phyloP scores from a whole-genome alignment of 2,329 filamentous ascomycete species.

The Davidsoniella virescens region DNA sequence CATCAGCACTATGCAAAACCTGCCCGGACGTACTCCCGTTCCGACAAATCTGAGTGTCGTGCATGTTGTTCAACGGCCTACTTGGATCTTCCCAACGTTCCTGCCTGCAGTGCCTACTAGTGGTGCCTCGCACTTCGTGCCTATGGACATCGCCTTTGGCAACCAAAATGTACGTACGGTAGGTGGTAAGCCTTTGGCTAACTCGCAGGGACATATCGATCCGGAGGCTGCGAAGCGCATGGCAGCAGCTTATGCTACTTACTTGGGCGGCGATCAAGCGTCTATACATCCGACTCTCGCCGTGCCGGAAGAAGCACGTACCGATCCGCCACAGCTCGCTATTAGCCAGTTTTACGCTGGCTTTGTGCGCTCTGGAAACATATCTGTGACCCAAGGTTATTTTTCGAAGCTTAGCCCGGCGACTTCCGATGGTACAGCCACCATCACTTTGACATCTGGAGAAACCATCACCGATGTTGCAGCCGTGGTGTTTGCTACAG shows the following conservation, averaged over 20 bases:
- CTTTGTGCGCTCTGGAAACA: conserved; percentile 51
- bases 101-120: conserved; percentile 25
- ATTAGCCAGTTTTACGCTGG: conserved; percentile 59
- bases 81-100: conserved; percentile 53
- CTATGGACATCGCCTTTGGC: conserved; percentile 56
- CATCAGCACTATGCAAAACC: conserved; percentile 45
- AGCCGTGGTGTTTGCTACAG: conserved; percentile 58
- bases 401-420: conserved; percentile 18
- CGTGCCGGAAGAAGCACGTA: conserved; percentile 24
- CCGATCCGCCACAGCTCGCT: conserved; percentile 46
- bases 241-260: conserved; percentile 27
- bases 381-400: conserved; percentile 35
- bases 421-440: conserved; percentile 20
- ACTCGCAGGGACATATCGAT: conserved; percentile 48
- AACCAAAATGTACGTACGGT: conserved; percentile 46
- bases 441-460: conserved; percentile 20
- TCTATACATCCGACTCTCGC: conserved; percentile 26
- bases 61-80: conserved; percentile 52
- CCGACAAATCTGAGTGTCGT: conserved; percentile 41
- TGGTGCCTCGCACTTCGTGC: conserved; percentile 38
- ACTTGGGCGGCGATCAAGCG: conserved; percentile 23
- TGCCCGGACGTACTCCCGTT: conserved; percentile 24
- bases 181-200: conserved; percentile 31
- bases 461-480: conserved; percentile 37
- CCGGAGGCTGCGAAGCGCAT: conserved; percentile 25